These are phyloP conservation scores for Pyrenophora tritici-repentis DNA, from an alignment of 2,329 filamentous ascomycete species.

Conservation along the genomic window DNA sequence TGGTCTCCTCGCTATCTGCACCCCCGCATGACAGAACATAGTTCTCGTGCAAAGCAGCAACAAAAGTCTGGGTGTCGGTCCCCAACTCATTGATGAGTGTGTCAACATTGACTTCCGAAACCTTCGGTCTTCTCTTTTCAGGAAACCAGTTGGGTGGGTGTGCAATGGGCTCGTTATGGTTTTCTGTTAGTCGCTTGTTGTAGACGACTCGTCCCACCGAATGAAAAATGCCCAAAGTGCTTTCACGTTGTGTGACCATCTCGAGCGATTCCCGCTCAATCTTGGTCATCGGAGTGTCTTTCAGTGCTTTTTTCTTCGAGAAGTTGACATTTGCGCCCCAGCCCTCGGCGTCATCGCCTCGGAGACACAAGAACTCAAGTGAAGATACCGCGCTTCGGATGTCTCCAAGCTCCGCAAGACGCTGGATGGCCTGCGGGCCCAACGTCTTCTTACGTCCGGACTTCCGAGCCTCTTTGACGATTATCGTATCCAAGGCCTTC, in stretches of 20 bases:
- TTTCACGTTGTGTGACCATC: constrained; percentile 83
- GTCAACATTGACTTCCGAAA: constrained; percentile 59
- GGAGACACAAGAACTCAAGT: constrained; percentile 88
- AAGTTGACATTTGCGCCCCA: constrained; percentile 79
- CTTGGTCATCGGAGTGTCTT: constrained; percentile 68
- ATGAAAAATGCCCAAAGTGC: constrained; percentile 92
- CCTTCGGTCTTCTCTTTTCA: constrained; percentile 50
- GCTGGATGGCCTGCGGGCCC: constrained; percentile 76
- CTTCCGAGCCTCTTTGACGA: constrained; percentile 81
- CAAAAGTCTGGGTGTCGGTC: constrained; percentile 87
- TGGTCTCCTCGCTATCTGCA: constrained; percentile 62
- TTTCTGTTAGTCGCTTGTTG: constrained; percentile 75
- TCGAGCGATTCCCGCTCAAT: constrained; percentile 80
- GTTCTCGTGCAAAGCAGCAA: constrained; percentile 91
- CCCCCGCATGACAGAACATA: constrained; percentile 82
- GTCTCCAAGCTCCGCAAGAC: constrained; percentile 84
- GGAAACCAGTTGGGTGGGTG: constrained; percentile 56
- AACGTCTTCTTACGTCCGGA: constrained; percentile 77
- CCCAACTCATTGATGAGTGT: constrained; percentile 89
- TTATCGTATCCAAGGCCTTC: constrained; percentile 80
- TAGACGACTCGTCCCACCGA: constrained; percentile 95
- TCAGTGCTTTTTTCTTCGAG: constrained; percentile 59
- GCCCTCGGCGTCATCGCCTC: constrained; percentile 77
- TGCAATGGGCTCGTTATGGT: constrained; percentile 36
- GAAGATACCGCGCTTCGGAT: constrained; percentile 91